Evolutionary conservation across 169 alveolate species (phyloP), one percentile per base, ranked within the genome.

Genomic region (Eimeria maxima): DNA sequence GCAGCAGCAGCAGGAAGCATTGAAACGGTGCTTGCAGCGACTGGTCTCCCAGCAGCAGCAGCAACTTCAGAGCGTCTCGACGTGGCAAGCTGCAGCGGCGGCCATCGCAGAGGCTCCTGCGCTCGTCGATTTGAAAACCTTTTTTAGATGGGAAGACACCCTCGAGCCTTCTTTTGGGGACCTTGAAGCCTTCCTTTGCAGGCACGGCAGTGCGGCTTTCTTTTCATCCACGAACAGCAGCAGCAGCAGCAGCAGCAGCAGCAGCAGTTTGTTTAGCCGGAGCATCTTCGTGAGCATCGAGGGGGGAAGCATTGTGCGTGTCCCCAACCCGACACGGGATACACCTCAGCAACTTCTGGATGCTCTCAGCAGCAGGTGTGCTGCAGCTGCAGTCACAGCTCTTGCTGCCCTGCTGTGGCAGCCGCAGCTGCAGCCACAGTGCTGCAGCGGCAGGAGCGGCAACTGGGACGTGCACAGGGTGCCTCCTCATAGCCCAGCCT

Each of bases 401-500:
- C 78, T 86, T 29, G 93, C 93, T 20, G 78, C 83, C 18, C 67
- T 65, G 38, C 42, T 86, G 93, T 38, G 81, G 93, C 81, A 86
- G 81, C 78, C 71, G 81, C 93, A 86, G 83, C 55, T 22, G 81
- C 57, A 33, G 45, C 55, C 67, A 5, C 47, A 33, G 27, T 20
- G 60, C 57, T 10, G 6, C 57, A 16, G 69, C 29, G 24, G 90
- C 90, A 42, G 63, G n/a, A 42, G 90, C 55, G 47, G 90, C 42
- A 10, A 3, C 55, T 80, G 47, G 67, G 69, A 80, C 50, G 67
- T 24, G 6, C 67, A 13, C 20, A 16, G 67, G n/a, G 6, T 57
- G 67, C 22, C 67, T 57, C 20, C 45, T 20, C 57, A n/a, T 45
- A 80, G 6, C 24, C 76, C 91, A 55, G 55, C 91, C 13, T 24